Base-by-base conservation (phyloP, 768 basidiomycete species). In the Albatrellus ellisii region DNA sequence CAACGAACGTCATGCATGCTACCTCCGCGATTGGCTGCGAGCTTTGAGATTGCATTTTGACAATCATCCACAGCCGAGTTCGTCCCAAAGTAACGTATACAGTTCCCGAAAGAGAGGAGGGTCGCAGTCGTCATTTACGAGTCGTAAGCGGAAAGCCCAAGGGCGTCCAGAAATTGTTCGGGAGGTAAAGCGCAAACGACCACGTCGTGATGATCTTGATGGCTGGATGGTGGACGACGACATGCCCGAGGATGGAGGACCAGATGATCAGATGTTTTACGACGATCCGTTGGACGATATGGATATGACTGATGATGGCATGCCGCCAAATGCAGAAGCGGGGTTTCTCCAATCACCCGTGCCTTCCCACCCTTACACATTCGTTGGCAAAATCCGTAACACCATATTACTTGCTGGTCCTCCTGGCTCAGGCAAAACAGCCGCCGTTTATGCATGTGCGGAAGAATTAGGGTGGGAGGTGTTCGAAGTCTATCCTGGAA, bases 401-500 rank as follows among this genome's bases (percentile, higher is more conserved):
- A 82, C 89, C 0, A 83, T 98, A 37, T 64, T 99, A 11, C 70
- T 99, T 29, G 57, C 65, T 32, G 95, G 95, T 0, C 90, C 89
- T 1, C 61, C 71, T 25, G 94, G 92, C 9, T 69, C 68, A 41
- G 95, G 95, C 25, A 99, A 99, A 64, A 92, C 90, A 4, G 79
- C 88, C 1, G 73, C 88, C 17, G 82, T 95, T 2, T 91, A 95
- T 60, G 91, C 94, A 0, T 92, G 90, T 54, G 89, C 91, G 4
- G 75, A 79, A 41, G 94, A 99, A 61, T 68, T 99, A 26, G 88
- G 80, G 11, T 99, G 88, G 87, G 87, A 92, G 38, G 77, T 98
- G 10, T 95, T 97, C 54, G 95, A 99, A 58, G 90, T 98, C 10
- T 84, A 91, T 61, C 87, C 95, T 20, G 95, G 95, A 2, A 79